A percentile compares a stretch with the other conserved stretches of the same genome.
phyloP scores from a whole-genome alignment of 345 rosid genomes.

The Ailanthus altissimus region DNA sequence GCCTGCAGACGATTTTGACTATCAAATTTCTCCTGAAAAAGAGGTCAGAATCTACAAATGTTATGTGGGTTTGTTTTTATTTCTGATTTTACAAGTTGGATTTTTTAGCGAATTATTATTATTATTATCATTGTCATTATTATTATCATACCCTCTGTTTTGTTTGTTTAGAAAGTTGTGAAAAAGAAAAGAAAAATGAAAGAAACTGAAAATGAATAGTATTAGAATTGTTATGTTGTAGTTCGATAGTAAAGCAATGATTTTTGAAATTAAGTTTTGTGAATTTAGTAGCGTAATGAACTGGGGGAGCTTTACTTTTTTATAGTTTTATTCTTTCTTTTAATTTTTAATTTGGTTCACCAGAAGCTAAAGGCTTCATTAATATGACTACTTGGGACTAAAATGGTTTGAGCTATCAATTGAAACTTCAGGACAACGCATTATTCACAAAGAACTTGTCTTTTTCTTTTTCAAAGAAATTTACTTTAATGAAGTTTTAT shows the following conservation, averaged over 20 bases:
- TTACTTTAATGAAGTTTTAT: background rate
- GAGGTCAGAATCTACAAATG: conserved; percentile 42
- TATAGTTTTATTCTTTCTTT: no score
- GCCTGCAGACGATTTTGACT: conserved; percentile 5
- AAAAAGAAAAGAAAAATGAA: conserved; percentile 1
- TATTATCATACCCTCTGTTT: background rate
- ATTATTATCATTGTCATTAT: background rate
- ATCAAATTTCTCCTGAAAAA: conserved; percentile 22
- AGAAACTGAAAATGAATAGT: background rate
- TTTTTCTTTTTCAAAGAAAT: no score
- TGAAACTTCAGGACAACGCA: no score
- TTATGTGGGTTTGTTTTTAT: background rate
- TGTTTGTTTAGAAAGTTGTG: conserved; percentile 3
- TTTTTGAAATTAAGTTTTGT: background rate
- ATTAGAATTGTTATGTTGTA: background rate
- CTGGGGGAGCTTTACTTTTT: background rate
- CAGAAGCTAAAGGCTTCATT: no score
- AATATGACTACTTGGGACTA: no score
- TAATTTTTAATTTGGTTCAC: background rate
- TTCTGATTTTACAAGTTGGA: background rate
- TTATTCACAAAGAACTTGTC: background rate
- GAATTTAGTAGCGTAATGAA: background rate
- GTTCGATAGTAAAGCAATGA: background rate
- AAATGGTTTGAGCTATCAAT: no score
- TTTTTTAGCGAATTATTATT: background rate